Evolutionary conservation across 371 early-diverging fungal species (phyloP), one percentile per base, ranked within the genome.

Genomic region (Lichtheimia hyalospora): DNA sequence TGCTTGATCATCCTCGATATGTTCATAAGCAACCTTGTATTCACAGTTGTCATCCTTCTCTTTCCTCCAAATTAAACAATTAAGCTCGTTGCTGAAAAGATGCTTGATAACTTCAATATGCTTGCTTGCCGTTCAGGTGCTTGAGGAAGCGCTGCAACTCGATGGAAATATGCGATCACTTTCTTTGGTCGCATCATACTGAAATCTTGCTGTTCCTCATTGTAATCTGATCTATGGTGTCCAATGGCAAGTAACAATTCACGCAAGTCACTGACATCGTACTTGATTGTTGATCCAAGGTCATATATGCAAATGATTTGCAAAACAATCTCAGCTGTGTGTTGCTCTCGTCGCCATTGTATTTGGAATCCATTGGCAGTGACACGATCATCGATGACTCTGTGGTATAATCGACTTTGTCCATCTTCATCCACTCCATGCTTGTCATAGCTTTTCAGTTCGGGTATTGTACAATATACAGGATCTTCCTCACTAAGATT

Each of bases 291-390:
- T 13, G 8, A 34, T 20, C 27, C 53, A 8, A 53, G 15, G 5
- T 28, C 40, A 14, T 53, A 40, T n/a, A 53, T 53, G 18, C 40
- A 14, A 3, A 21, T 27, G 15, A 53, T 40, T 18, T 53, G 53
- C 15, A 53, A n/a, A 5, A 53, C 4, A 34, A 53, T 53, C 7
- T 34, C 40, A 18, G 10, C 14, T 18, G 18, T 2, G 3, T 40
- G 15, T 40, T 39, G 20, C 10, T 34, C 34, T 40, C n/a, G 28
- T 15, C 67, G 57, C 72, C 73, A 77, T 23, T 69, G 61, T 10
- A 57, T 60, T 7, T 40, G 20, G 25, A 77, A 74, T 13, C 78
- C 78, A 60, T 74, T 77, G 2, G 57, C 44, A 4, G 61, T 27
- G 7, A 74, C 42, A 40, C 58, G 49, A 24, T 60, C 48, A 21